A percentile compares a stretch with the other conserved stretches of the same genome.
phyloP scores from a whole-genome alignment of 495 filamentous ascomycete species.

The Hyaloscypha finlandica region DNA sequence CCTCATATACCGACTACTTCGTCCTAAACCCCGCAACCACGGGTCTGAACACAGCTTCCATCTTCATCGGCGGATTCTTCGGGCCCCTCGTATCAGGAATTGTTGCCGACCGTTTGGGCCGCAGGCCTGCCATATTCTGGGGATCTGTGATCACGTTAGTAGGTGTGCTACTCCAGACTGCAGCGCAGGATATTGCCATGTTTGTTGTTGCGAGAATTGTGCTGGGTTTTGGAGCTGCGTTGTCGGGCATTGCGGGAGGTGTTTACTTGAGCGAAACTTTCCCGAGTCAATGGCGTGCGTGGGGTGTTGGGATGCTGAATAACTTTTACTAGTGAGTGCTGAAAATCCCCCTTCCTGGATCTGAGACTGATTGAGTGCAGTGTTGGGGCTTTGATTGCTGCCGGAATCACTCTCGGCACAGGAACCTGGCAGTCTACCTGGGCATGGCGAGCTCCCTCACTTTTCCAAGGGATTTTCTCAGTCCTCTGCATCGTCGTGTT shows the following conservation, averaged over 20 bases:
- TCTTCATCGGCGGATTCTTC: conserved; percentile 30
- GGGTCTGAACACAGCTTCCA: conserved; percentile 27
- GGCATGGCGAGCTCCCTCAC: conserved; percentile 27
- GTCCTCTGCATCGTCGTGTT: conserved; percentile 22
- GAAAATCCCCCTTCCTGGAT: conserved; percentile 37
- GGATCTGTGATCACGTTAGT: conserved; percentile 43
- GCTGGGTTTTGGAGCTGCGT: conserved; percentile 51
- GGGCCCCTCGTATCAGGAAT: conserved; percentile 26
- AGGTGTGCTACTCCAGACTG: conserved; percentile 49
- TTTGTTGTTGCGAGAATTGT: conserved; percentile 44
- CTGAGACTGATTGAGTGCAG: conserved; percentile 3
- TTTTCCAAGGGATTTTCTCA: conserved; percentile 26
- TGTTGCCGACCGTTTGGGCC: conserved; percentile 35
- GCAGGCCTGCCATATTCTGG: conserved; percentile 49
- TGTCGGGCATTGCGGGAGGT: conserved; percentile 39
- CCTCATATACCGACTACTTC: conserved; percentile 53
- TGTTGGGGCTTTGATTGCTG: conserved; percentile 46
- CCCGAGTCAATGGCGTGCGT: conserved; percentile 43
- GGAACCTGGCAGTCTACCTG: conserved; percentile 25
- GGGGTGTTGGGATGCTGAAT: conserved; percentile 44
- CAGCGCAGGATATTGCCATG: conserved; percentile 50
- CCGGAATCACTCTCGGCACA: conserved; percentile 37
- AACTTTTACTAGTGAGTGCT: conserved; percentile 52
- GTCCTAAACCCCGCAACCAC: conserved; percentile 37
- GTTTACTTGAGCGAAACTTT: conserved; percentile 52